Conservation (phyloP, 2,329 filamentous ascomycete species). For the Drechslerella coelobrocha region DNA sequence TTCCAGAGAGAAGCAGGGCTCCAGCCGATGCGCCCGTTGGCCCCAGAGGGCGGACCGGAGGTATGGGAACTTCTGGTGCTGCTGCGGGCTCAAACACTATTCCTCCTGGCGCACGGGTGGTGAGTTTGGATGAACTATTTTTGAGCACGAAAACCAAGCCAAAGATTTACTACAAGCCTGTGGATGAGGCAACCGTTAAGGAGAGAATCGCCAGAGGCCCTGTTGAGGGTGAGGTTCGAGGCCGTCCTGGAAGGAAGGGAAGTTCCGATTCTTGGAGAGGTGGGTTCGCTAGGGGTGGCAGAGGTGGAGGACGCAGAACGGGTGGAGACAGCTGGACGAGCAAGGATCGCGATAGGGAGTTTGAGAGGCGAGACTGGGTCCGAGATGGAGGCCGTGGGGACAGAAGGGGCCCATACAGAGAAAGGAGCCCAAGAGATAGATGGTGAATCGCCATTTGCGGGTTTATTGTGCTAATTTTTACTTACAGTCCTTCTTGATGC, state of each 20-base stretch:
- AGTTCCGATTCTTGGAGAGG: constrained; percentile 37
- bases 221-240: constrained; percentile 44
- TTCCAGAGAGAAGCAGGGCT: background rate
- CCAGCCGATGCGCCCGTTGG: constrained; percentile 31
- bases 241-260: constrained; percentile 18
- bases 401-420: constrained; percentile 31
- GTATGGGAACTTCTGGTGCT: background rate
- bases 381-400: constrained; percentile 41
- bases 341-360: constrained; percentile 41
- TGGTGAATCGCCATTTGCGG: constrained; percentile 14
- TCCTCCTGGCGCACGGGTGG: constrained; percentile 30
- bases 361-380: constrained; percentile 47
- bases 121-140: constrained; percentile 54
- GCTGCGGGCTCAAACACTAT: background rate
- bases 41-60: constrained; percentile 22
- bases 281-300: constrained; percentile 19
- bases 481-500: background rate
- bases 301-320: constrained; percentile 21
- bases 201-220: constrained; percentile 52
- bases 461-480: background rate
- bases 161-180: constrained; percentile 55
- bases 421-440: constrained; percentile 38
- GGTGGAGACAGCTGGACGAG: constrained; percentile 46
- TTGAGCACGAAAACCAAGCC: constrained; percentile 53
- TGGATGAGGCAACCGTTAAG: constrained; percentile 51